Evolutionary conservation across 257 asterid species (phyloP).

Genomic region (Nicotiana knightiana): DNA sequence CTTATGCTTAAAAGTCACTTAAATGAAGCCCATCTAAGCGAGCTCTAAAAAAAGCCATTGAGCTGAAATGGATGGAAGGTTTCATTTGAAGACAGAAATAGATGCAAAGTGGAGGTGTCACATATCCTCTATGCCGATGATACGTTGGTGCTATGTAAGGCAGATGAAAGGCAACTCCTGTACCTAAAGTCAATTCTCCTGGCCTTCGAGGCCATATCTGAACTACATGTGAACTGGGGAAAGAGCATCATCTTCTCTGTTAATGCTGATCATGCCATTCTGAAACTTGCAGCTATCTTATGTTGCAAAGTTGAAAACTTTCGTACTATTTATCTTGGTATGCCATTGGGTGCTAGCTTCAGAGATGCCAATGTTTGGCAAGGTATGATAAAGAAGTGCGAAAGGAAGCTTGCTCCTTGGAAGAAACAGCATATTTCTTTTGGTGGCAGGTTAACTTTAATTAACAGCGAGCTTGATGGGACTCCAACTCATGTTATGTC

Average conservation of each 20-base stretch:
- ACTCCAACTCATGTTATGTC: too few species aligned
- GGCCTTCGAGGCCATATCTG: not conserved
- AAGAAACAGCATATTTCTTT: too few species aligned
- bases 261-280: not conserved
- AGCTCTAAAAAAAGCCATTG: not conserved
- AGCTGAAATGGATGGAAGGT: too few species aligned
- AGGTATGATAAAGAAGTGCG: too few species aligned
- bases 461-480: too few species aligned
- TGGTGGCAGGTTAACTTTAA: too few species aligned
- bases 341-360: too few species aligned
- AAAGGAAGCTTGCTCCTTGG: too few species aligned
- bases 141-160: not conserved
- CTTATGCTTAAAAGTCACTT: too few species aligned
- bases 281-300: not conserved
- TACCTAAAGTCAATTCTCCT: not conserved
- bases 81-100: too few species aligned
- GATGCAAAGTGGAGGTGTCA: not conserved
- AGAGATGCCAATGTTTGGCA: too few species aligned
- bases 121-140: not conserved
- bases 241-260: not conserved
- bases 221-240: not conserved
- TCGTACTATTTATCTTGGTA: not conserved
- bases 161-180: not conserved
- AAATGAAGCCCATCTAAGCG: too few species aligned
- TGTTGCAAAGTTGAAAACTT: not conserved